A percentile compares a stretch with the other conserved stretches of the same genome.
phyloP scores from a whole-genome alignment of 2,329 filamentous ascomycete genomes.

The Colletotrichum filicis region DNA sequence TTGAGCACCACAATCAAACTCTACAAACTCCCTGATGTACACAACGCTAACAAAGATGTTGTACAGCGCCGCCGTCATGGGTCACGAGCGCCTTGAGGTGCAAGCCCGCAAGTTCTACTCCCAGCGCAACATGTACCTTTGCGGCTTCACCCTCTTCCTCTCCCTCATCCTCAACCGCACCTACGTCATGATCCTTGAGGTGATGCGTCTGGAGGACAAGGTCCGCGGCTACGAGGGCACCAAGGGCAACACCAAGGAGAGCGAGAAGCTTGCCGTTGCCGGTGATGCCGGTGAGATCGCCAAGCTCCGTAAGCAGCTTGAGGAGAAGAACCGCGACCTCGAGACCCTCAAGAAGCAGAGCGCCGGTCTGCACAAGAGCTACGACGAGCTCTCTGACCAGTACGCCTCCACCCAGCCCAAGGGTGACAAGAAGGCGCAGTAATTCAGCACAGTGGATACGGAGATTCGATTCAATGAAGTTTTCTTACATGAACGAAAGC shows the following conservation, averaged over 20 bases:
- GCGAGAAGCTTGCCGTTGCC: conserved; percentile 76
- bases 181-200: conserved; percentile 96
- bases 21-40: neutral
- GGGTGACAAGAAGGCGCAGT: conserved; percentile 69
- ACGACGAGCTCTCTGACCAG: conserved; percentile 86
- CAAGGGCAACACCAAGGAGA: conserved; percentile 70
- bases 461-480: neutral
- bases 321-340: conserved; percentile 84
- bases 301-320: conserved; percentile 75
- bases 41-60: neutral
- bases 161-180: conserved; percentile 99
- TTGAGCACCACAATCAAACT: neutral
- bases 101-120: conserved; percentile 99
- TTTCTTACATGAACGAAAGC: neutral
- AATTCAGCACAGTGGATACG: conserved; percentile 34
- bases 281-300: conserved; percentile 82
- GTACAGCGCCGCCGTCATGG: conserved; percentile 74
- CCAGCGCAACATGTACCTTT: conserved; percentile 99
- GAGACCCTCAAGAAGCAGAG: conserved; percentile 93
- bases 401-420: conserved; percentile 69
- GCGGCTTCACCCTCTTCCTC: conserved; percentile 98
- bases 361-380: conserved; percentile 84
- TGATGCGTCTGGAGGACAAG: conserved; percentile 91
- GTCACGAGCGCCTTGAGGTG: conserved; percentile 96
- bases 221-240: conserved; percentile 80